A percentile compares a stretch with the other conserved stretches of the same genome.
These are phyloP conservation scores for Paecilomyces formosus DNA, from an alignment of 2,329 filamentous ascomycete genomes.

Conservation along the genomic window DNA sequence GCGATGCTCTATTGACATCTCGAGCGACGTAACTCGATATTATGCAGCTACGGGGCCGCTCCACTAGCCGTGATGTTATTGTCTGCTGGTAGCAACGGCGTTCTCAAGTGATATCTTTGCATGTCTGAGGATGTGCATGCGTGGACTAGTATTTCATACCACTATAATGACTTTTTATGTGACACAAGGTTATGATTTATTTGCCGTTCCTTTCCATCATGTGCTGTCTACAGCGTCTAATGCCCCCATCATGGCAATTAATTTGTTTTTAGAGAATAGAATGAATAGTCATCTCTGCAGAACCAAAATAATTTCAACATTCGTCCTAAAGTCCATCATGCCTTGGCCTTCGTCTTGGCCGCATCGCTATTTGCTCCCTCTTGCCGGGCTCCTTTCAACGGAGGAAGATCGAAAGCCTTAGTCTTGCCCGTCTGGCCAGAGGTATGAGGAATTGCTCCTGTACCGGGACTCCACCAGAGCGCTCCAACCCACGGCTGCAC, in stretches of 20 bases:
- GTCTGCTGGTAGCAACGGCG: background rate
- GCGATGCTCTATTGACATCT: background rate
- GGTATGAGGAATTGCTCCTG: constrained; percentile 44
- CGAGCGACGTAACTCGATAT: background rate
- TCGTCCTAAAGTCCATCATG: background rate
- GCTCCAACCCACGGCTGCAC: constrained; percentile 94
- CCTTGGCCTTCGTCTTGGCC: background rate
- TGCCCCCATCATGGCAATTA: background rate
- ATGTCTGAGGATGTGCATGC: background rate
- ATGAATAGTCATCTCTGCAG: background rate
- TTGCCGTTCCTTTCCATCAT: background rate
- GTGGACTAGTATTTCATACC: background rate
- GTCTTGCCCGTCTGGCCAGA: constrained; percentile 44
- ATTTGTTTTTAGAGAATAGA: background rate
- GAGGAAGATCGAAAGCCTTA: constrained; percentile 48
- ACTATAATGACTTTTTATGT: background rate
- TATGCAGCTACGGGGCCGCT: background rate
- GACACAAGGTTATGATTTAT: background rate
- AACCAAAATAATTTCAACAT: background rate
- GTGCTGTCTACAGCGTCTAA: background rate
- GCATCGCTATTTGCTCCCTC: background rate
- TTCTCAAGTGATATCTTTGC: background rate
- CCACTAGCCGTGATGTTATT: background rate
- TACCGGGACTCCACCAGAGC: constrained; percentile 67
- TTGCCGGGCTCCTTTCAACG: constrained; percentile 39